Conservation (phyloP, 2,329 filamentous ascomycete species). For the Simplicillium sp. region DNA sequence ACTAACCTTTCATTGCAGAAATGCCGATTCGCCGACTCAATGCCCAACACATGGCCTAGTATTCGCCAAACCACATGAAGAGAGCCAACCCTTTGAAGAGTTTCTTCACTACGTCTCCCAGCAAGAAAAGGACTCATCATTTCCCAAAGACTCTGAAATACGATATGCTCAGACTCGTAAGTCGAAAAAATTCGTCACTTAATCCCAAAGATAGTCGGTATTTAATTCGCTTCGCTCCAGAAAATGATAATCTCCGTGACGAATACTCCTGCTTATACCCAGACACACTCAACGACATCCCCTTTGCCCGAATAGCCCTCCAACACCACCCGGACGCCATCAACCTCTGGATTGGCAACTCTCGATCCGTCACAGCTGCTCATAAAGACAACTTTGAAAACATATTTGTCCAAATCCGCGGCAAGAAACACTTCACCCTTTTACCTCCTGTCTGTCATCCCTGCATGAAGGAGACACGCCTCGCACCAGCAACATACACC, state of each 20-base stretch:
- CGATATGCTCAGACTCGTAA: conserved; percentile 68
- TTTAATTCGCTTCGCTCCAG: conserved; percentile 24
- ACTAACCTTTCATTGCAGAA: conserved; percentile 15
- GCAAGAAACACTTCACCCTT: conserved; percentile 65
- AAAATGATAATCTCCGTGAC: conserved; percentile 72
- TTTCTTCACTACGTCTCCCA: conserved; percentile 53
- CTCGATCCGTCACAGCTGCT: conserved; percentile 57
- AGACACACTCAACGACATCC: conserved; percentile 54
- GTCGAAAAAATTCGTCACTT: conserved; percentile 16
- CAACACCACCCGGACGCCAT: conserved; percentile 59
- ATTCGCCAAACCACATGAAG: conserved; percentile 67
- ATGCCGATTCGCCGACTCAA: conserved; percentile 25
- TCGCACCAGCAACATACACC: conserved; percentile 51
- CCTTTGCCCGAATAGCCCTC: conserved; percentile 66
- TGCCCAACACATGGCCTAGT: conserved; percentile 21
- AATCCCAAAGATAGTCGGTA: not conserved
- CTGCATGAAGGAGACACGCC: conserved; percentile 54
- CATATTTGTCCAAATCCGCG: conserved; percentile 67
- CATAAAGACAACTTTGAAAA: conserved; percentile 85
- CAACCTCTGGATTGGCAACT: conserved; percentile 77
- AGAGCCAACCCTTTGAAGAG: conserved; percentile 48
- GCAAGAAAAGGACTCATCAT: conserved; percentile 39
- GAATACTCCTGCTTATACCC: conserved; percentile 58
- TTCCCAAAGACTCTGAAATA: conserved; percentile 32
- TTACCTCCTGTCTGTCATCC: conserved; percentile 62